phyloP scores from a whole-genome alignment of 208 protist genomes.

The Trypanosomatidae sp. region DNA sequence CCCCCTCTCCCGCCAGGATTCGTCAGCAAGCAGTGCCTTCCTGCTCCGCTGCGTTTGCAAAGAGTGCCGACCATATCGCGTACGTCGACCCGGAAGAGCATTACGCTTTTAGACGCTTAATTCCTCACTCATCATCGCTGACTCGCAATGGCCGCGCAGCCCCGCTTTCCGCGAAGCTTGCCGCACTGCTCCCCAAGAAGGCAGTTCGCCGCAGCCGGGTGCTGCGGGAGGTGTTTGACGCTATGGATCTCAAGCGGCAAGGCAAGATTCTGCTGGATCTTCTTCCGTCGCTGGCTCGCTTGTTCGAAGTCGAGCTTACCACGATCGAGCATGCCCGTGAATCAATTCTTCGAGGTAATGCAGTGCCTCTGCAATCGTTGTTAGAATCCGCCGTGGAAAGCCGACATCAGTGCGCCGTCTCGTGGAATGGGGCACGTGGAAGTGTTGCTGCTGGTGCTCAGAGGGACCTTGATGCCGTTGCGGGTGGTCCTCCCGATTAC shows the following conservation, averaged over 20 bases:
- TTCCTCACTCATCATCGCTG: not conserved
- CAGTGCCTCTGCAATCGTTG: conserved; percentile 9
- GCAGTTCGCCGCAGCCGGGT: conserved; percentile 40
- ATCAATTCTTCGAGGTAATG: conserved; percentile 1
- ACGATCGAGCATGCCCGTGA: conserved; percentile 17
- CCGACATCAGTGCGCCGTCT: conserved; percentile 8
- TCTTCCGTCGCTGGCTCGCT: conserved; percentile 38
- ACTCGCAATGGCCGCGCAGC: not conserved
- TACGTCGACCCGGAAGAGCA: conserved; percentile 4
- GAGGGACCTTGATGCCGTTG: no score
- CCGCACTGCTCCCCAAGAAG: conserved; percentile 18
- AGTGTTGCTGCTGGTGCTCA: not conserved
- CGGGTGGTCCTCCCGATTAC: conserved; percentile 3
- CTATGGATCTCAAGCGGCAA: conserved; percentile 53
- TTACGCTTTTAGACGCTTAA: not conserved
- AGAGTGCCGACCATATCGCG: not conserved
- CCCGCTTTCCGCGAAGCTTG: conserved; percentile 18
- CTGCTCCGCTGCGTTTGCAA: not conserved
- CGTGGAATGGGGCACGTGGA: conserved; percentile 3
- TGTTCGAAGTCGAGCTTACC: conserved; percentile 55
- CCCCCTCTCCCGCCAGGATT: not conserved
- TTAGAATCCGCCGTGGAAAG: conserved; percentile 10
- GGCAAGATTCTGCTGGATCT: conserved; percentile 31
- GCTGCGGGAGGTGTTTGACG: conserved; percentile 59
- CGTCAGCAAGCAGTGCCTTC: not conserved